Evolutionary conservation across 75 land plant genomes (phyloP).

Genomic region (Gnetum montanum): DNA sequence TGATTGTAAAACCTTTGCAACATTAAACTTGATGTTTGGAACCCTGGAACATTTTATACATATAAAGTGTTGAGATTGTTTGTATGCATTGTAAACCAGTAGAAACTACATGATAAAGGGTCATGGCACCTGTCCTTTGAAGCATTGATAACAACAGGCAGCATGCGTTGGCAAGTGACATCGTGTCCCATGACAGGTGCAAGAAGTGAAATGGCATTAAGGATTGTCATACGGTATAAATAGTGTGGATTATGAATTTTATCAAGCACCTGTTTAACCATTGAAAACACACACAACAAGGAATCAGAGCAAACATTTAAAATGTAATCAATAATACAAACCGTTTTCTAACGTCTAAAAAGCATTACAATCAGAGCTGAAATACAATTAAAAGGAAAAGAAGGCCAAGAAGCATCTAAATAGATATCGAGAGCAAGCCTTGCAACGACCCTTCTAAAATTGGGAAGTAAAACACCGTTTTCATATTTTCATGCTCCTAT

Average conservation of each 20-base stretch:
- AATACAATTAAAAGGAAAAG: no score
- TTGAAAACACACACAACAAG: no score
- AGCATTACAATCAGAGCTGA: no score
- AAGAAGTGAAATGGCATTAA: constrained; percentile 73
- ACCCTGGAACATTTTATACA: constrained; percentile 41
- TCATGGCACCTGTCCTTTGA: constrained; percentile 96
- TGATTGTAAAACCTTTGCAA: constrained; percentile 89
- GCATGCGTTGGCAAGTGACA: constrained; percentile 76
- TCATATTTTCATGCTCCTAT: no score
- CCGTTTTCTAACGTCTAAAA: no score
- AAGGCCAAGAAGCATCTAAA: no score
- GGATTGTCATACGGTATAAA: constrained; percentile 87
- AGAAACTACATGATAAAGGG: no score
- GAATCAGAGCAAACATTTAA: neutral
- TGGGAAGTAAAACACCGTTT: no score
- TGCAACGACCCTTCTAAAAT: no score
- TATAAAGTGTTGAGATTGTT: neutral
- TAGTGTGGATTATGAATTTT: constrained; percentile 89
- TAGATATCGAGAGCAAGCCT: no score
- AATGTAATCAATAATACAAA: no score
- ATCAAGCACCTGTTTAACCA: constrained; percentile 58
- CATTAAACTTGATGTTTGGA: constrained; percentile 96
- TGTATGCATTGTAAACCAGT: no score
- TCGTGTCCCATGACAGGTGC: constrained; percentile 93
- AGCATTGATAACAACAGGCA: constrained; percentile 83